Base-by-base conservation (phyloP, 139 green algal species). In the Diplosphaera chodatii region DNA sequence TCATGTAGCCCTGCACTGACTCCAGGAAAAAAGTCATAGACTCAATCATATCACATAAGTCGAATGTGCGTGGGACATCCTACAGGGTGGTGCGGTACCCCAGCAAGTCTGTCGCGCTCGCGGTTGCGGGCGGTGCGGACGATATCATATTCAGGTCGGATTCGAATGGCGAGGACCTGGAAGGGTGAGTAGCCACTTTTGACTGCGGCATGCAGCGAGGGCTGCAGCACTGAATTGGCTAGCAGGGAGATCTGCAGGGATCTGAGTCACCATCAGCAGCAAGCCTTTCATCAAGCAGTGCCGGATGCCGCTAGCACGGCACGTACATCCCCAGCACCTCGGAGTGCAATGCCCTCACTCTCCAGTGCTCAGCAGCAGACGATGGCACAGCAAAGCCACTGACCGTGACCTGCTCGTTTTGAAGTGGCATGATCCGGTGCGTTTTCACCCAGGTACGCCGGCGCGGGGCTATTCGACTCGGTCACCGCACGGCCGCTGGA, bases 81-180 rank as follows among this genome's bases (percentile, higher is more conserved):
- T 59, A 18, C 48, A 55, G 55, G 10, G 40, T 87, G n/a, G 29
- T 76, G 32, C 78, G 77, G 15, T 87, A 78, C 41, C 84, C 84
- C 5, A 84, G 69, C 73, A 92, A 92, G 67, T 78, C 79, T 15
- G 40, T 72, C 4, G 77, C 63, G 20, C 72, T 92, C 37, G 74
- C 78, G 37, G 59, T 69, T 56, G 67, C 70, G 5, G 28, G 6
- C 63, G 55, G 3, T 15, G 64, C 33, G 18, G 64, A 33, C 27
- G 70, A 64, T 2, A 59, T 80, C 63, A 87, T 87, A 37, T 82
- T 80, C 34, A 66, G 83, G 21, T 86, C 80, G 15, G 83, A 88
- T 63, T 85, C 78, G 67, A 88, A 88, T 74, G 80, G 77, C 28
- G 83, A 88, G 73, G 83, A 86, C 59, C 70, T 86, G 21, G 66